Conservation (phyloP, 345 rosid genomes). For the Salix purpurea region DNA sequence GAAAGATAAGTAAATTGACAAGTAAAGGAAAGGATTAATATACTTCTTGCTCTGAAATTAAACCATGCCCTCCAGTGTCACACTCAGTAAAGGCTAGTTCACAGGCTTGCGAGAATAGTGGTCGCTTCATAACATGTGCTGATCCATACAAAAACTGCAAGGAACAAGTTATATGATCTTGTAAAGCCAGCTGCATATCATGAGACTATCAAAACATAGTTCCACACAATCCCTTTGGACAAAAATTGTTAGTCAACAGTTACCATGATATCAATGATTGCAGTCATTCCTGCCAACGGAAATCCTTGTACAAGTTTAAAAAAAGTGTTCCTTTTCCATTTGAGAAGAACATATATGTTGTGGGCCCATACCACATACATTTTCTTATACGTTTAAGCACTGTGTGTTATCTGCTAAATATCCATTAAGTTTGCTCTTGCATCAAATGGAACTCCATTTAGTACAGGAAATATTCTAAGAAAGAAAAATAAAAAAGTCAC, state of each 20-base stretch:
- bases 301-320: neutral
- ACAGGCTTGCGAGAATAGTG: conserved; percentile 61
- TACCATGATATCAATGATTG: neutral
- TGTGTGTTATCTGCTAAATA: neutral
- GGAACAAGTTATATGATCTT: conserved; percentile 10
- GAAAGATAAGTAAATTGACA: neutral
- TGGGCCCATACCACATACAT: neutral
- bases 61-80: conserved; percentile 40
- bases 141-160: conserved; percentile 83
- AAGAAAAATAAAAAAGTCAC: neutral
- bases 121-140: conserved; percentile 62
- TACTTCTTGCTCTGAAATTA: conserved; percentile 62
- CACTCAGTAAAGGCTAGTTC: conserved; percentile 64
- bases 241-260: neutral
- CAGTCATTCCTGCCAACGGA: neutral
- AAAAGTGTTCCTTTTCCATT: neutral
- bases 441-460: neutral
- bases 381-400: neutral
- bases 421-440: neutral
- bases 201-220: neutral
- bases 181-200: neutral
- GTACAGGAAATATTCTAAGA: neutral
- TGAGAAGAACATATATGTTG: neutral
- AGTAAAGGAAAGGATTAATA: neutral
- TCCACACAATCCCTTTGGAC: neutral